These are phyloP conservation scores for Thalassiosira exigua DNA, from an alignment of 352 stramenopile genomes.

Conservation along the genomic window DNA sequence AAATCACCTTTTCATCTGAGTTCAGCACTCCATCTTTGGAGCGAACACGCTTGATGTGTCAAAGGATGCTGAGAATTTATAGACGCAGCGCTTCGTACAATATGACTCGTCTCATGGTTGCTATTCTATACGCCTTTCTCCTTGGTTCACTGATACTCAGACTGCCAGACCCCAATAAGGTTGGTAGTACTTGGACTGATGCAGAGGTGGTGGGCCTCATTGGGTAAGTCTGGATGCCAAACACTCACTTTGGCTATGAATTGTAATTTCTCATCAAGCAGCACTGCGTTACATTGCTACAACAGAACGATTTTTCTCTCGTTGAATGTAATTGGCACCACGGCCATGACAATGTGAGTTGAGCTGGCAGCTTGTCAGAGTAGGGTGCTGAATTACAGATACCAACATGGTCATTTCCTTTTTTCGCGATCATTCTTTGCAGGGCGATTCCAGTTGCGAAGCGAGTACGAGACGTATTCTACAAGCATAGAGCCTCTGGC, in stretches of 20 bases:
- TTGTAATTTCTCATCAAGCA: neutral
- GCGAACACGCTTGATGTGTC: constrained; percentile 22
- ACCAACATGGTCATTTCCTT: neutral
- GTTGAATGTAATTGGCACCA: constrained; percentile 48
- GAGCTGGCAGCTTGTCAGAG: too few relatives aligned
- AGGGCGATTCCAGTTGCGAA: constrained; percentile 86
- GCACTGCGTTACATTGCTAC: neutral
- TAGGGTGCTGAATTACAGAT: too few relatives aligned
- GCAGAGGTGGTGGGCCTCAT: constrained; percentile 40
- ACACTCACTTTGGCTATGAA: too few relatives aligned
- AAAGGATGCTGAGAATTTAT: too few relatives aligned
- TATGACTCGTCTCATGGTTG: constrained; percentile 84
- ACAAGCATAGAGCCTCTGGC: constrained; percentile 89
- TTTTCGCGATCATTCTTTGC: constrained; percentile 53
- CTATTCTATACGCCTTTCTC: constrained; percentile 84
- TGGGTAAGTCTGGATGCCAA: too few relatives aligned
- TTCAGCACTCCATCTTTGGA: constrained; percentile 40
- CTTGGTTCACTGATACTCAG: constrained; percentile 83
- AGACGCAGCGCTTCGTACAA: constrained; percentile 88
- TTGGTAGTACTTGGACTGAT: constrained; percentile 32
- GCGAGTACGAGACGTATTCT: constrained; percentile 89
- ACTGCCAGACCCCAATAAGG: constrained; percentile 12
- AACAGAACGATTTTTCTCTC: constrained; percentile 50
- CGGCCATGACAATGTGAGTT: constrained; percentile 41
- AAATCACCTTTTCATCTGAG: constrained; percentile 33